A percentile compares a stretch with the other conserved stretches of the same genome.
Evolutionary conservation across 306 rosid genomes (phyloP).

Genomic region (Acacia crassicarpa): DNA sequence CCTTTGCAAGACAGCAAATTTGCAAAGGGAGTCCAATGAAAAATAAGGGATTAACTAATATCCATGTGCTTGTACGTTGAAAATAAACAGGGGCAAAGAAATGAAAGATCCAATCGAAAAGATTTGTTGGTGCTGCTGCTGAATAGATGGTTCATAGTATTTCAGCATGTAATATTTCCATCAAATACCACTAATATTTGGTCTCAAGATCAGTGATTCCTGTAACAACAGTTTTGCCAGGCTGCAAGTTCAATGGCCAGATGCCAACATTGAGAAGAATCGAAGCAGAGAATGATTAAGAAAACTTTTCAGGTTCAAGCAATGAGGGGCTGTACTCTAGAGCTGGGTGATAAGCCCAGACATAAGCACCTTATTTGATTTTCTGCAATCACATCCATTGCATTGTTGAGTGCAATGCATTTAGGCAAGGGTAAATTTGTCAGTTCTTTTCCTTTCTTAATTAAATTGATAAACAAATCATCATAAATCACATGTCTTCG

Average conservation of each 20-base stretch:
- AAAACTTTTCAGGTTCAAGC: background rate
- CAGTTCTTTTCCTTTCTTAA: background rate
- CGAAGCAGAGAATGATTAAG: background rate
- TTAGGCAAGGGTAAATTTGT: background rate
- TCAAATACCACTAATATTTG: background rate
- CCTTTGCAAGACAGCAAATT: background rate
- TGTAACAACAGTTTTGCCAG: background rate
- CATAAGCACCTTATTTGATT: background rate
- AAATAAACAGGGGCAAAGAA: background rate
- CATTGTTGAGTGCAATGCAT: slow-evolving; percentile 1
- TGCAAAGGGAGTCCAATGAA: background rate
- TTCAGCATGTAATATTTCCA: background rate
- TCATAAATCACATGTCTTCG: background rate
- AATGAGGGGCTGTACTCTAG: background rate
- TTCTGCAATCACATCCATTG: background rate
- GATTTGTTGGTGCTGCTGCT: background rate
- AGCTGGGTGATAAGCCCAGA: background rate
- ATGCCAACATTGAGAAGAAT: background rate
- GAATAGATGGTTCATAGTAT: background rate
- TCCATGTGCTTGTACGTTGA: background rate
- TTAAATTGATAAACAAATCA: background rate
- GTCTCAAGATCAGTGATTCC: background rate
- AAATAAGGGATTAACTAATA: background rate
- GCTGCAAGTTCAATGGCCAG: background rate
- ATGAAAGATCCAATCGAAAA: background rate